phyloP scores from a whole-genome alignment of 73 alveolate genomes.

The Strombidium stylifer region DNA sequence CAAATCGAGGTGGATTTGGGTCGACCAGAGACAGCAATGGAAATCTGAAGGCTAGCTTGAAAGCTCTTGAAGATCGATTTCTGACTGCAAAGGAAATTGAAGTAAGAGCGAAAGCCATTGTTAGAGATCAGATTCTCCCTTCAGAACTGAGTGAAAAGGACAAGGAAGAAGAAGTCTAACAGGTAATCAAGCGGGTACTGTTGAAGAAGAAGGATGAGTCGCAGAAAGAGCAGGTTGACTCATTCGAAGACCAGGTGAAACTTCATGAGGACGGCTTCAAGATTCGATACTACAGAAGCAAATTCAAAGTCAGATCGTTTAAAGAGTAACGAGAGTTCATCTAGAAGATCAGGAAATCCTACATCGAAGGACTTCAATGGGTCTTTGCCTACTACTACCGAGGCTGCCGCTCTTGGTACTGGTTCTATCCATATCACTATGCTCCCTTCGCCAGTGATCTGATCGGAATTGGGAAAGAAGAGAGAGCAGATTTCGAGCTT shows the following conservation, averaged over 20 bases:
- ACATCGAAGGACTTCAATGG: conserved; percentile 99
- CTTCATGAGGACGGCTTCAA: conserved; percentile 82
- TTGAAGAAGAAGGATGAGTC: conserved; percentile 58
- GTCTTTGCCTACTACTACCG: conserved; percentile 95
- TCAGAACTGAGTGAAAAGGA: no score
- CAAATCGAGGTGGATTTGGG: neutral
- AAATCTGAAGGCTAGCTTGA: no score
- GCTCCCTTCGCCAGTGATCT: conserved; percentile 97
- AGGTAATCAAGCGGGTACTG: conserved; percentile 46
- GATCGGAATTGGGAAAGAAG: conserved; percentile 33
- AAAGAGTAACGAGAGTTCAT: conserved; percentile 71
- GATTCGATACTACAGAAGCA: conserved; percentile 83
- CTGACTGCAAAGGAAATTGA: neutral
- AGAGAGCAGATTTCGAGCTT: conserved; percentile 50
- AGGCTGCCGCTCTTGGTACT: conserved; percentile 96
- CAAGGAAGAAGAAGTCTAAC: conserved; percentile 18
- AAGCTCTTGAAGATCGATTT: no score
- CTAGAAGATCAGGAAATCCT: conserved; percentile 71
- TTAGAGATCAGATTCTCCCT: no score
- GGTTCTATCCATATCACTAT: conserved; percentile 98
- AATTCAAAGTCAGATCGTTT: conserved; percentile 79
- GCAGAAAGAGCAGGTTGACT: conserved; percentile 38
- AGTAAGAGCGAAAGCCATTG: conserved; percentile 1
- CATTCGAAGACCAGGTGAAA: conserved; percentile 61
- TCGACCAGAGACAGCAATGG: conserved; percentile 16